phyloP scores from a whole-genome alignment of 2,329 filamentous ascomycete species.

The Botryosphaeria dothidea region DNA sequence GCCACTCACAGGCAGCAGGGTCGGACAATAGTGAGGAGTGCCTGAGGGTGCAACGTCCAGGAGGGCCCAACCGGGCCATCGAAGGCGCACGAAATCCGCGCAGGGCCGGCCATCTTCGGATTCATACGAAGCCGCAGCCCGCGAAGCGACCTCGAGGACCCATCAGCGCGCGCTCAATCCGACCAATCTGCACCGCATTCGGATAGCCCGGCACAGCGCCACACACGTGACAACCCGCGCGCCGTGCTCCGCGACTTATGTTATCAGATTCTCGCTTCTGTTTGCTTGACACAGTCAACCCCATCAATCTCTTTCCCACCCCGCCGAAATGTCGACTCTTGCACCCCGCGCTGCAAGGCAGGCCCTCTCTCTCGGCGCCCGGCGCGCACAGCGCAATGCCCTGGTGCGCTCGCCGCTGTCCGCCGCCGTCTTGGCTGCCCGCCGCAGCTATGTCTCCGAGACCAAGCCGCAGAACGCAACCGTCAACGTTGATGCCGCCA shows the following conservation, averaged over 20 bases:
- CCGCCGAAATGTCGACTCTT: conserved; percentile 45
- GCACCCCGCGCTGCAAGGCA: conserved; percentile 73
- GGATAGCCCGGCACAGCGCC: not conserved
- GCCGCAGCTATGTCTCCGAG: conserved; percentile 79
- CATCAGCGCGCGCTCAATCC: not conserved
- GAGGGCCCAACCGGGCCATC: not conserved
- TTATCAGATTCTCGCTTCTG: conserved; percentile 18
- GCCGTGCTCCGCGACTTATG: conserved; percentile 8
- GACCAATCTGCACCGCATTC: not conserved
- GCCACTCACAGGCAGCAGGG: conserved; percentile 7
- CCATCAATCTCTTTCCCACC: conserved; percentile 5
- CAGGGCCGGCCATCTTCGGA: not conserved
- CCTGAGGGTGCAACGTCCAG: not conserved
- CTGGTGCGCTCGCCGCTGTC: conserved; percentile 43
- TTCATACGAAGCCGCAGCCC: not conserved
- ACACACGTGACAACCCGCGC: not conserved
- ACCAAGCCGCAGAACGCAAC: conserved; percentile 77
- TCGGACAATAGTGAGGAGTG: not conserved
- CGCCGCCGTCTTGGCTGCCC: conserved; percentile 40
- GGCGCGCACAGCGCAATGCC: conserved; percentile 47
- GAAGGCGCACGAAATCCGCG: not conserved
- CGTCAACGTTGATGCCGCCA: conserved; percentile 78
- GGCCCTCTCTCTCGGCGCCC: conserved; percentile 62
- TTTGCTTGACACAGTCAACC: conserved; percentile 20
- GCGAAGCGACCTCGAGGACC: not conserved